These are phyloP conservation scores for Rhizopus delemar DNA, from an alignment of 371 early-diverging fungal genomes.

Conservation along the genomic window DNA sequence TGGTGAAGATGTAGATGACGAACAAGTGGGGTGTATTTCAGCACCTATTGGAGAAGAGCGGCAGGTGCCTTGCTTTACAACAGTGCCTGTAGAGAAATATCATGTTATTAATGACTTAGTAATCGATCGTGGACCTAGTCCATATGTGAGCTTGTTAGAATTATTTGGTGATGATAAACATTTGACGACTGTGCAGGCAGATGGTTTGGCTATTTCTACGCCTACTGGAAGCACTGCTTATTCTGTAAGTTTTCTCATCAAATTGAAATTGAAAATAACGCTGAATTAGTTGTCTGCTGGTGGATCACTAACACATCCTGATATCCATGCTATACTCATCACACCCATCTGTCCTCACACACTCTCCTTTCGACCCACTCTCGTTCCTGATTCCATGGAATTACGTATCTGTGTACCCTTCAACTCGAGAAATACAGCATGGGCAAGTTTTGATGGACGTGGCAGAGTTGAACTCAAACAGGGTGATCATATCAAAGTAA, in stretches of 20 bases:
- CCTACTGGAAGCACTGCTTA: conserved; percentile 97
- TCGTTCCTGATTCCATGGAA: conserved; percentile 91
- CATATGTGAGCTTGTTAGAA: conserved; percentile 88
- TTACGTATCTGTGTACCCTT: conserved; percentile 78
- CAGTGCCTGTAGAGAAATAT: conserved; percentile 56
- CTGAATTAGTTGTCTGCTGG: conserved; percentile 78
- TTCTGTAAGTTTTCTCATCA: conserved; percentile 56
- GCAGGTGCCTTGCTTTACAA: conserved; percentile 51
- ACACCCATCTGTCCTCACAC: conserved; percentile 97
- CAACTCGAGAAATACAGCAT: conserved; percentile 77
- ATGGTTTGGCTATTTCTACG: conserved; percentile 91
- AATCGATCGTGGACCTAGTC: conserved; percentile 88
- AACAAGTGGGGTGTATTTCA: neutral
- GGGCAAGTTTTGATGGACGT: conserved; percentile 91
- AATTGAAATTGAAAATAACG: neutral
- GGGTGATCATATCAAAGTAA: conserved; percentile 88
- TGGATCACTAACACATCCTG: conserved; percentile 93
- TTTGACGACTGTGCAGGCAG: conserved; percentile 84
- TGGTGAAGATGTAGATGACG: conserved; percentile 34
- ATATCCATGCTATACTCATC: conserved; percentile 88
- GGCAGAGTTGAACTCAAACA: conserved; percentile 82
- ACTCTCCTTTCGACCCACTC: conserved; percentile 91
- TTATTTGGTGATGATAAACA: conserved; percentile 88
- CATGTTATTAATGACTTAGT: conserved; percentile 83
- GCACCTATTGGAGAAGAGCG: conserved; percentile 26